Evolutionary conservation across 352 stramenopile genomes (phyloP).

Genomic region (Elongisporangium senticosum): DNA sequence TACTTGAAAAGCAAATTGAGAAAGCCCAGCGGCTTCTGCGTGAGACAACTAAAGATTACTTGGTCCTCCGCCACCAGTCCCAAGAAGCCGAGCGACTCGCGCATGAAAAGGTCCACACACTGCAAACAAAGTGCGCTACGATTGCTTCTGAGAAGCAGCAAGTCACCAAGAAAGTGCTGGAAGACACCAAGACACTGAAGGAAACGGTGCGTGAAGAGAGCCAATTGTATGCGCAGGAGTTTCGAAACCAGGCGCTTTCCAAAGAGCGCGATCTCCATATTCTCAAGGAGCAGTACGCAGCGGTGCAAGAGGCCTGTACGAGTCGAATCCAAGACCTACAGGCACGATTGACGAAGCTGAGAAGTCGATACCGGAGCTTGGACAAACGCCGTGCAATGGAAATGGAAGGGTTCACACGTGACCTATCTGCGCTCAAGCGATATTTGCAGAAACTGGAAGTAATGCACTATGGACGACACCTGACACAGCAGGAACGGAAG

Average conservation of each 20-base stretch:
- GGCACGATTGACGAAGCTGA: slow-evolving; percentile 52
- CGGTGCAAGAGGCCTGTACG: slow-evolving; percentile 62
- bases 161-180: slow-evolving; percentile 30
- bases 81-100: slow-evolving; percentile 53
- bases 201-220: slow-evolving; percentile 48
- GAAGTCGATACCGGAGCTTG: slow-evolving; percentile 49
- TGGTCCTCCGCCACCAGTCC: slow-evolving; percentile 63
- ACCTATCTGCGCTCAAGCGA: slow-evolving; percentile 51
- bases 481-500: slow-evolving; percentile 43
- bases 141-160: slow-evolving; percentile 37
- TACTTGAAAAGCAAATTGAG: slow-evolving; percentile 39
- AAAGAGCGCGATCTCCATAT: slow-evolving; percentile 65
- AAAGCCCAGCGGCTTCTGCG: slow-evolving; percentile 56
- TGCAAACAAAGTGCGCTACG: slow-evolving; percentile 32
- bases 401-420: slow-evolving; percentile 78
- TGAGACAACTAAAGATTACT: slow-evolving; percentile 72
- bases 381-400: slow-evolving; percentile 73
- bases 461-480: slow-evolving; percentile 48
- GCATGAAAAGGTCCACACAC: slow-evolving; percentile 46
- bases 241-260: slow-evolving; percentile 47
- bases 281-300: slow-evolving; percentile 71
- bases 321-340: slow-evolving; percentile 70
- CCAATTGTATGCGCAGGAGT: slow-evolving; percentile 44
- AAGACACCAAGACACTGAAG: slow-evolving; percentile 40
- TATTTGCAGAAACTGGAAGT: slow-evolving; percentile 72